Evolutionary conservation across 2,329 filamentous ascomycete genomes (phyloP).

Genomic region (Colletotrichum tropicale): DNA sequence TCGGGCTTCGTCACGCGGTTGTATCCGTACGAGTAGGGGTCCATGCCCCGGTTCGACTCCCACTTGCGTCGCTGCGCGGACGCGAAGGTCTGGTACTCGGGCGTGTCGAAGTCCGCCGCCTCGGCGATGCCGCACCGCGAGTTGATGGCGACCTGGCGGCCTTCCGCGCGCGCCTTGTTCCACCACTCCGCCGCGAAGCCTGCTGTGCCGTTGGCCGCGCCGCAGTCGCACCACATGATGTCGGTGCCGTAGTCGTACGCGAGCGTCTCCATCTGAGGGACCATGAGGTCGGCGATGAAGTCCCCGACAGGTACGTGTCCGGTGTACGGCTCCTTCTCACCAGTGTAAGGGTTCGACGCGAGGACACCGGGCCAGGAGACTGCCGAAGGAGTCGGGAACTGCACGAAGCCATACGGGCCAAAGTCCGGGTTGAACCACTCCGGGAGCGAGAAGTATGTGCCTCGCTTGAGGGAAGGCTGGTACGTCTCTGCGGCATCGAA

Average conservation of each 20-base stretch:
- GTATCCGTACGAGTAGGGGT: slow-evolving; percentile 64
- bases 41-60: slow-evolving; percentile 65
- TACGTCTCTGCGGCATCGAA: slow-evolving; percentile 33
- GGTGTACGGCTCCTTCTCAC: slow-evolving; percentile 43
- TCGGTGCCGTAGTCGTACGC: slow-evolving; percentile 47
- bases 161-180: slow-evolving; percentile 38
- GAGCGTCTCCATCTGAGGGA: slow-evolving; percentile 50
- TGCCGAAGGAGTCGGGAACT: slow-evolving; percentile 35
- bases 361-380: slow-evolving; percentile 32
- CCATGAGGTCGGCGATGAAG: slow-evolving; percentile 46
- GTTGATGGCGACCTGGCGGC: slow-evolving; percentile 59
- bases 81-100: slow-evolving; percentile 55
- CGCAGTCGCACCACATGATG: slow-evolving; percentile 56
- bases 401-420: slow-evolving; percentile 45
- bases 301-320: slow-evolving; percentile 42
- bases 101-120: slow-evolving; percentile 61
- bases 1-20: slow-evolving; percentile 56
- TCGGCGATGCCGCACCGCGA: slow-evolving; percentile 54
- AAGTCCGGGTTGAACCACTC: slow-evolving; percentile 56
- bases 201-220: slow-evolving; percentile 45
- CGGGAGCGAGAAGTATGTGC: slow-evolving; percentile 52
- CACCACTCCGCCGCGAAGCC: slow-evolving; percentile 46
- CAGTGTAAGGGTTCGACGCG: slow-evolving; percentile 46
- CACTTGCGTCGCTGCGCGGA: slow-evolving; percentile 52
- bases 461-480: slow-evolving; percentile 29